A percentile compares a stretch with the other conserved stretches of the same genome.
Conservation (phyloP, 2,329 filamentous ascomycete species). For the Alternaria consortialis region DNA sequence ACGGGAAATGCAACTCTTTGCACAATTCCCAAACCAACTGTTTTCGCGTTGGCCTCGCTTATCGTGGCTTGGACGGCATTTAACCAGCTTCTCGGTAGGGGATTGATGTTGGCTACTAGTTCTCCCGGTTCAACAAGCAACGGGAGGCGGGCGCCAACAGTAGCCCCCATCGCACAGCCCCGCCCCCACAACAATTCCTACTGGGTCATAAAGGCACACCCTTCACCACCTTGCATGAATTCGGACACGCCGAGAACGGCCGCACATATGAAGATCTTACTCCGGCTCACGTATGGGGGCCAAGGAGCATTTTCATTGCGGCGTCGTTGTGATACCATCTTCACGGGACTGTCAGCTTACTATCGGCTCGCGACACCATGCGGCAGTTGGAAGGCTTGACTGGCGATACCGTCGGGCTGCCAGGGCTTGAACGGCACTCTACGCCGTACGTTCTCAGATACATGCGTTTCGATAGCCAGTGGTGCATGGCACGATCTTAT, state of each 20-base stretch:
- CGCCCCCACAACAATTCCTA: constrained; percentile 1
- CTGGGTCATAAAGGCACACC: not conserved
- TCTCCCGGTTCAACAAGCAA: constrained; percentile 1
- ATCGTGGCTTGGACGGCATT: not conserved
- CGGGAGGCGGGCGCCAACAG: not conserved
- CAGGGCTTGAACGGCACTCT: not conserved
- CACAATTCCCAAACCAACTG: not conserved
- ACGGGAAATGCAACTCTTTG: not conserved
- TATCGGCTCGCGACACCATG: not conserved
- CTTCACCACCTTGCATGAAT: not conserved
- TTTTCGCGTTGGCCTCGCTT: not conserved
- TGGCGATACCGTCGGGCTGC: not conserved
- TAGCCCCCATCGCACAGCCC: constrained; percentile 1
- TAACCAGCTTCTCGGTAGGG: not conserved
- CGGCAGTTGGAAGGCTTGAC: not conserved
- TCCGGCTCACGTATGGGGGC: not conserved
- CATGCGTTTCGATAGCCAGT: not conserved
- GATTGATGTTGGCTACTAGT: not conserved
- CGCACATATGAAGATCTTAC: not conserved
- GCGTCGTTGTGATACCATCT: not conserved
- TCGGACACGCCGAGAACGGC: not conserved
- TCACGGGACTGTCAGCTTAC: not conserved
- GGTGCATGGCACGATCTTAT: not conserved
- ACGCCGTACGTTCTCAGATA: not conserved
- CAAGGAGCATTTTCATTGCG: not conserved